Base-by-base conservation (phyloP, 2,329 filamentous ascomycete genomes). In the Annulohypoxylon truncatum region DNA sequence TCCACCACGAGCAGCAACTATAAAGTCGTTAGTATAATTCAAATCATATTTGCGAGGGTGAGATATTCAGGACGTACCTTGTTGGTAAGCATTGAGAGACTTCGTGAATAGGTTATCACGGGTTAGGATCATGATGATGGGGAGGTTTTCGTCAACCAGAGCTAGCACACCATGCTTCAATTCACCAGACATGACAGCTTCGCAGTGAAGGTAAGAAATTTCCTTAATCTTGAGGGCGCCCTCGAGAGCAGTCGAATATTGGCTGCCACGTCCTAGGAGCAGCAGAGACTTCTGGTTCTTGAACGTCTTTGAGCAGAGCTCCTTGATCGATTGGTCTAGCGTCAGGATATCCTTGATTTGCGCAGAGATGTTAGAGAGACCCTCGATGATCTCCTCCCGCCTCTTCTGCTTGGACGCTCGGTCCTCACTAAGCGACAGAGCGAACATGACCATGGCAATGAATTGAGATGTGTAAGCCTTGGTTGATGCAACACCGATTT, bases 381-480 rank as follows among this genome's bases (percentile, higher is more conserved):
- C 95, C 73, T 96, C 91, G 87, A 99, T 97, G 77, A 99, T 98
- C 82, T 97, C 94, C 81, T 96, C 90, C 29, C 96, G 92, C 77
- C 95, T 89, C 84, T 92, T 89, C 76, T 91, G 88, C 89, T 99
- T 99, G 73, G 94, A 97, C 42, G 94, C 93, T 74, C 96, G 93
- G 81, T 99, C 96, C 83, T 99, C 96, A 77, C 93, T 96, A 63
- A 99, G 88, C 28, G 94, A 97, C 70, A 99, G 86, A 5, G 96
- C 96, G 77, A 99, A 98, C 96, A 99, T 99, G 83, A 98, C 92
- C 94, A 99, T 97, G 79, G 96, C 97, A 77, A 99, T 93, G 81
- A 98, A 99, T 80, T 99, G 96, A 48, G 96, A 98, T 12, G 96
- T 99, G 84, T 99, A 99, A 38, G 96, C 96, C 87, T 99, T 99